Evolutionary conservation across 1,139 yeast genomes (phyloP).

Genomic region (Kodamaea alishanica): DNA sequence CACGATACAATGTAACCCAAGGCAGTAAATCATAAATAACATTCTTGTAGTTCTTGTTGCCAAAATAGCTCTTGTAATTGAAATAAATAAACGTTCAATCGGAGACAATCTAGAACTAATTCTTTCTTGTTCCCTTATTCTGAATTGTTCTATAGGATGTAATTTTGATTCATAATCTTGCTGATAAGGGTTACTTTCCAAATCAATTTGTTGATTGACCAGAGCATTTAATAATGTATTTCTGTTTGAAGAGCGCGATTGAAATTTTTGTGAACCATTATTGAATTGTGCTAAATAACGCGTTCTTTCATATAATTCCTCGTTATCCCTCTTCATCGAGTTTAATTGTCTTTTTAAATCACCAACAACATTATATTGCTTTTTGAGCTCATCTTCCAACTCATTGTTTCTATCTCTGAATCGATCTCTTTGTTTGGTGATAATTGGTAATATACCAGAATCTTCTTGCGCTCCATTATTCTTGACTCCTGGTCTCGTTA

Average conservation of each 20-base stretch:
- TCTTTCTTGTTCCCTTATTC: slow-evolving; percentile 73
- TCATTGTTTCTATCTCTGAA: slow-evolving; percentile 78
- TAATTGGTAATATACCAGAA: slow-evolving; percentile 70
- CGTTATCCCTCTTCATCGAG: slow-evolving; percentile 66
- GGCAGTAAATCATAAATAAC: slow-evolving; percentile 69
- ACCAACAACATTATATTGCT: slow-evolving; percentile 48
- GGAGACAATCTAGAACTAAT: slow-evolving; percentile 72
- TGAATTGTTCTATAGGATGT: slow-evolving; percentile 81
- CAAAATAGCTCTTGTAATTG: slow-evolving; percentile 68
- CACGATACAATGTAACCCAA: slow-evolving; percentile 71
- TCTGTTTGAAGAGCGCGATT: slow-evolving; percentile 16
- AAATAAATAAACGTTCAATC: slow-evolving; percentile 71
- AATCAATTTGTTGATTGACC: slow-evolving; percentile 36
- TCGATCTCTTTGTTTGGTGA: slow-evolving; percentile 92
- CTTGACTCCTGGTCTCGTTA: slow-evolving; percentile 23
- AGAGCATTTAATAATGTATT: slow-evolving; percentile 28
- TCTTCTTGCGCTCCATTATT: slow-evolving; percentile 22
- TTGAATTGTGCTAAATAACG: slow-evolving; percentile 64
- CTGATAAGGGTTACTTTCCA: slow-evolving; percentile 57
- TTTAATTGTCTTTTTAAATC: slow-evolving; percentile 66
- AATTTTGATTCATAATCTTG: slow-evolving; percentile 70
- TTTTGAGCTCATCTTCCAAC: slow-evolving; percentile 75
- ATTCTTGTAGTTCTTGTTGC: slow-evolving; percentile 72
- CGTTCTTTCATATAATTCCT: slow-evolving; percentile 75
- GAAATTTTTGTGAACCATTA: slow-evolving; percentile 15